Base-by-base conservation (phyloP, 2,329 filamentous ascomycete genomes). In the Fusarium stilboides region DNA sequence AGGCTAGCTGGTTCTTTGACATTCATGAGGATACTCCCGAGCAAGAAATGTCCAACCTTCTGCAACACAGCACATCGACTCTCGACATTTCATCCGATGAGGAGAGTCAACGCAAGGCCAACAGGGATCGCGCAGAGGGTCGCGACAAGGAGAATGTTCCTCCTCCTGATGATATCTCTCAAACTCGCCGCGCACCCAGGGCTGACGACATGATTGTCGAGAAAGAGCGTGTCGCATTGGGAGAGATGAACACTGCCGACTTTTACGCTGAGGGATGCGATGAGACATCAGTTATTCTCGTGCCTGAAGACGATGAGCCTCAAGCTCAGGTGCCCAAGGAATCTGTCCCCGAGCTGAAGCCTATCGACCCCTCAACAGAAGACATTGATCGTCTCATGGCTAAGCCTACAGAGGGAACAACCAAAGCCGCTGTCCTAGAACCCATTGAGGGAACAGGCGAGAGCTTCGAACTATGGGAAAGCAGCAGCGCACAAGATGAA, bases 91-190 rank as follows among this genome's bases (percentile, higher is more conserved):
- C 90, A 71, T 94, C 93, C 22, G 94, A 97, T 74, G 94, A 97
- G 77, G 92, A 94, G 79, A 87, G 82, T 28, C 85, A 87, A 74
- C 85, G 82, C 50, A 87, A 87, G 75, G 80, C 85, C 43, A 81
- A 75, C 51, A 80, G 80, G 69, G 86, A 85, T 76, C 78, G 84
- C 71, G 84, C 84, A 33, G 87, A 92, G 70, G 86, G 88, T 45
- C 85, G 89, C 33, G 92, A 94, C 75, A 99, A 99, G 84, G 95
- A 99, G 83, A 99, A 99, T 76, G 89, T 97, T 19, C 92, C 95
- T 6, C 95, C 95, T 3, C 77, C 81, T 4, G 87, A 88, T 57
- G 89, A 92, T 45, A 79, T 91, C 39, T 88, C 87, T 28, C 86
- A 91, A 74, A 89, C 78, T 24, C 77, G 80, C n/a, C 70, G 77